Evolutionary conservation across 257 asterid genomes (phyloP).

Genomic region (Solanum medicagineum): DNA sequence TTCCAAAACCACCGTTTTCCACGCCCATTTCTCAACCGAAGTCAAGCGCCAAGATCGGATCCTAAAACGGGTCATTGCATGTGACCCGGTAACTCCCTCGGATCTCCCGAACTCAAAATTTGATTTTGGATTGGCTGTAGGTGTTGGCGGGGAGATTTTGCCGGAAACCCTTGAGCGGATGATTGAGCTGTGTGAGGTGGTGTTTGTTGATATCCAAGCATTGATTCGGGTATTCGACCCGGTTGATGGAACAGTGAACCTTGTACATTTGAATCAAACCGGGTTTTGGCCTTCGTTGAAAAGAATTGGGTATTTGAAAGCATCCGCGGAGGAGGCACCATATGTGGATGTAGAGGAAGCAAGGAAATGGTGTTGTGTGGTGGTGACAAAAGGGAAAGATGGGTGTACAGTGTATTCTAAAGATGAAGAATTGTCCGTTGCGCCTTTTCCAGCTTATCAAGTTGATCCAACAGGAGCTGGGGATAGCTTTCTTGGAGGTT

Average conservation of each 20-base stretch:
- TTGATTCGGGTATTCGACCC: slow-evolving; percentile 64
- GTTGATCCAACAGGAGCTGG: slow-evolving; percentile 99
- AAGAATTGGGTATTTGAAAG: slow-evolving; percentile 61
- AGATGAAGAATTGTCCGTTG: slow-evolving; percentile 48
- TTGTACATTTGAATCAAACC: slow-evolving; percentile 44
- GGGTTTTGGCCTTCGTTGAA: slow-evolving; percentile 47
- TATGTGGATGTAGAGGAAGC: slow-evolving; percentile 59
- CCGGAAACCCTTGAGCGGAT: slow-evolving; percentile 69
- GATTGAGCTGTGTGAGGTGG: slow-evolving; percentile 60
- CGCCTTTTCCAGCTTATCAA: slow-evolving; percentile 66
- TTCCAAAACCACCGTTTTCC: slow-evolving; percentile 61
- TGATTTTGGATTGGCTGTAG: slow-evolving; percentile 78
- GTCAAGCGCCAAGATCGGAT: slow-evolving; percentile 60
- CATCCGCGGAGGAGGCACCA: slow-evolving; percentile 77
- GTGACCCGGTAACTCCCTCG: slow-evolving; percentile 48
- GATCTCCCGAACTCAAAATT: slow-evolving; percentile 54
- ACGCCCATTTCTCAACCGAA: slow-evolving; percentile 64
- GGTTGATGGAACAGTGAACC: slow-evolving; percentile 51
- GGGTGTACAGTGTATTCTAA: slow-evolving; percentile 59
- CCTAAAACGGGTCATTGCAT: slow-evolving; percentile 51
- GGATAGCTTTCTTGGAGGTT: slow-evolving; percentile 88
- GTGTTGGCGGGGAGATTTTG: slow-evolving; percentile 80
- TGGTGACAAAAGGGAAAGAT: slow-evolving; percentile 83
- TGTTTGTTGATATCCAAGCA: slow-evolving; percentile 83
- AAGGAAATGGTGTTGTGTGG: slow-evolving; percentile 62